A percentile compares a stretch with the other conserved stretches of the same genome.
phyloP scores from a whole-genome alignment of 441 rosid species.

The Populus tomentosa region DNA sequence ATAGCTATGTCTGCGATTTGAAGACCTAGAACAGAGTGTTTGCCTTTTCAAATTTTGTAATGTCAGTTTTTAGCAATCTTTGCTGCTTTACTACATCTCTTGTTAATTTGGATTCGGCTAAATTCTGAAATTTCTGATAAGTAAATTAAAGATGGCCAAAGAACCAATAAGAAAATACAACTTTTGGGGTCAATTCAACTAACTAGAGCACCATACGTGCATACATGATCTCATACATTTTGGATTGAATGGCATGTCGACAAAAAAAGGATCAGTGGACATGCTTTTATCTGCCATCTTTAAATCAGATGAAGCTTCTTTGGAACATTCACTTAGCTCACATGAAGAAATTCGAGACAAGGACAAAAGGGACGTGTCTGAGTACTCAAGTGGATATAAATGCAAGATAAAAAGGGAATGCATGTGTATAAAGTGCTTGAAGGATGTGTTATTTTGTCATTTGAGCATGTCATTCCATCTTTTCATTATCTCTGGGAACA shows the following conservation, averaged over 20 bases:
- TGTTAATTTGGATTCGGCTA: not conserved
- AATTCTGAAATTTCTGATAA: not conserved
- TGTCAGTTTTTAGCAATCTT: not conserved
- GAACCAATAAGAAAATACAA: not conserved
- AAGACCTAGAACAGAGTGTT: not conserved
- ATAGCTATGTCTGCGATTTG: constrained; percentile 9
- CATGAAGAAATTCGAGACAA: not conserved
- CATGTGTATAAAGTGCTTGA: constrained; percentile 9
- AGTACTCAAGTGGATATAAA: not conserved
- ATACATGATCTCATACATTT: not conserved
- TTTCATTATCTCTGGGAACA: not conserved
- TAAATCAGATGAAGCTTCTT: not conserved
- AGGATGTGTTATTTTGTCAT: not conserved
- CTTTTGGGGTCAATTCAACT: not conserved
- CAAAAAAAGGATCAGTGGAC: not conserved
- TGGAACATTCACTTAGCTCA: not conserved
- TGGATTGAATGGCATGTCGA: not conserved
- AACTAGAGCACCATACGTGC: not conserved
- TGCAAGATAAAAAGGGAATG: constrained; percentile 9
- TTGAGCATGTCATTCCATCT: not conserved
- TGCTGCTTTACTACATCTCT: not conserved
- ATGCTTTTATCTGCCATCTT: constrained; percentile 2
- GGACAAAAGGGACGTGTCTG: not conserved
- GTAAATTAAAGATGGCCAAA: too few species aligned
- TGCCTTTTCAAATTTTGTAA: not conserved